Conservation (phyloP, 345 rosid species). For the Ricinus communis region DNA sequence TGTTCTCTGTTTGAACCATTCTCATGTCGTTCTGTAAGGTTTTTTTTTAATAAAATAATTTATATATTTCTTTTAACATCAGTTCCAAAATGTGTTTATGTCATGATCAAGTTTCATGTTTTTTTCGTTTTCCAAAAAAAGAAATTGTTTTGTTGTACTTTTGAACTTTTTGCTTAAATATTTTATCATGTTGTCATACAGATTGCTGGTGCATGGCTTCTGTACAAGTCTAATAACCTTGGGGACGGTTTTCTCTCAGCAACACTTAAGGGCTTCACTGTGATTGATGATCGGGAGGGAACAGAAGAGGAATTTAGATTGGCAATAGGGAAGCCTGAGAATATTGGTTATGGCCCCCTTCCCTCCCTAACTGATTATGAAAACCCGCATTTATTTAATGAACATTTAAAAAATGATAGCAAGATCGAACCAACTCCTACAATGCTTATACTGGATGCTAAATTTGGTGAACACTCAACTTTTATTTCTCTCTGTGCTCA, state of each 20-base stretch:
- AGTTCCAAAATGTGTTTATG: not conserved
- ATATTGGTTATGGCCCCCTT: conserved; percentile 39
- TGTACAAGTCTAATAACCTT: conserved; percentile 64
- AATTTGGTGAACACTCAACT: conserved; percentile 62
- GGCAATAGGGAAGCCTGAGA: conserved; percentile 78
- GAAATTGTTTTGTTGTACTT: not conserved
- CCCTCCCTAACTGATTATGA: conserved; percentile 27
- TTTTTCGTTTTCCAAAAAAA: too few relatives aligned
- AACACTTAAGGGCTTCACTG: conserved; percentile 76
- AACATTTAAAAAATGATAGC: conserved; percentile 30
- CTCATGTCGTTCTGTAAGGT: not conserved
- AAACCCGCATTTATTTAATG: conserved; percentile 33
- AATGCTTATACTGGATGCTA: conserved; percentile 92
- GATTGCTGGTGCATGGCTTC: conserved; percentile 84
- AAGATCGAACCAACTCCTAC: conserved; percentile 60
- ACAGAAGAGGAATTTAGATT: conserved; percentile 74
- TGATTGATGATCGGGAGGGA: conserved; percentile 92
- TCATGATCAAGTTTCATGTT: conserved; percentile 1
- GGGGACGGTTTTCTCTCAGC: conserved; percentile 82
- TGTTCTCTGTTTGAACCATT: not conserved
- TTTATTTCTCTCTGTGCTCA: conserved; percentile 66
- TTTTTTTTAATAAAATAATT: too few relatives aligned
- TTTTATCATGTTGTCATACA: conserved; percentile 30
- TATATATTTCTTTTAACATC: not conserved
- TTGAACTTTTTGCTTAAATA: not conserved